Percentiles rank a stretch among this genome's conserved stretches.
These are phyloP conservation scores for Pleurotus tuber-regium DNA, from an alignment of 768 basidiomycete genomes.

Conservation along the genomic window DNA sequence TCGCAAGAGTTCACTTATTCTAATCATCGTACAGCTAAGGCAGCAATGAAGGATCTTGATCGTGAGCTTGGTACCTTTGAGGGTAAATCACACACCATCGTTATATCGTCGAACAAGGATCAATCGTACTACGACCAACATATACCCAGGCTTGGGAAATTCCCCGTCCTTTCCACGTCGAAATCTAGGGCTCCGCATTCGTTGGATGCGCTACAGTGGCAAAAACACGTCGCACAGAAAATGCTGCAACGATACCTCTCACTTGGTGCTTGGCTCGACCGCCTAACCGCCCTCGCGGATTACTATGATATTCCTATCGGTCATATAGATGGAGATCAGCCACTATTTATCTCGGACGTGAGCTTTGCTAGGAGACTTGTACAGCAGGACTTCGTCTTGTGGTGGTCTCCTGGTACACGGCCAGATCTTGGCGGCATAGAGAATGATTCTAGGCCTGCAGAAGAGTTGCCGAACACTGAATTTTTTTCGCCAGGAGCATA, in stretches of 20 bases:
- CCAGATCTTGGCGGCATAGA: conserved; percentile 95
- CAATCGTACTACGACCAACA: conserved; percentile 76
- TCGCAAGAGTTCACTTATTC: conserved; percentile 54
- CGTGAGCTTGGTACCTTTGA: conserved; percentile 80
- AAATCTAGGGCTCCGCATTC: conserved; percentile 72
- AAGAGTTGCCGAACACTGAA: conserved; percentile 82
- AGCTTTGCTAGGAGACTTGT: conserved; percentile 85
- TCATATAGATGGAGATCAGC: conserved; percentile 88
- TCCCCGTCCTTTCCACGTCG: conserved; percentile 88
- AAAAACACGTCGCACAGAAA: conserved; percentile 74
- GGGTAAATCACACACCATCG: conserved; percentile 68
- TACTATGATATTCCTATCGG: conserved; percentile 94
- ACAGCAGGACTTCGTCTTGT: conserved; percentile 87
- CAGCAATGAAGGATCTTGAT: conserved; percentile 84
- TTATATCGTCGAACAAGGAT: conserved; percentile 86
- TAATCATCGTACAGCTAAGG: conserved; percentile 68
- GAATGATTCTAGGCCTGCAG: conserved; percentile 72
- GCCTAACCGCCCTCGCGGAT: conserved; percentile 73
- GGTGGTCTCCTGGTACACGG: conserved; percentile 91
- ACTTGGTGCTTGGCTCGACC: conserved; percentile 77
- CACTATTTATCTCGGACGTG: conserved; percentile 85
- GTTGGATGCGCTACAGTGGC: conserved; percentile 87
- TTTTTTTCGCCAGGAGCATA: conserved; percentile 85
- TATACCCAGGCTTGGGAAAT: conserved; percentile 70
- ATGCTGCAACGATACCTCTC: conserved; percentile 83